These are phyloP conservation scores for Wickerhamiella kazuoi DNA, from an alignment of 805 yeast genomes.

Conservation along the genomic window DNA sequence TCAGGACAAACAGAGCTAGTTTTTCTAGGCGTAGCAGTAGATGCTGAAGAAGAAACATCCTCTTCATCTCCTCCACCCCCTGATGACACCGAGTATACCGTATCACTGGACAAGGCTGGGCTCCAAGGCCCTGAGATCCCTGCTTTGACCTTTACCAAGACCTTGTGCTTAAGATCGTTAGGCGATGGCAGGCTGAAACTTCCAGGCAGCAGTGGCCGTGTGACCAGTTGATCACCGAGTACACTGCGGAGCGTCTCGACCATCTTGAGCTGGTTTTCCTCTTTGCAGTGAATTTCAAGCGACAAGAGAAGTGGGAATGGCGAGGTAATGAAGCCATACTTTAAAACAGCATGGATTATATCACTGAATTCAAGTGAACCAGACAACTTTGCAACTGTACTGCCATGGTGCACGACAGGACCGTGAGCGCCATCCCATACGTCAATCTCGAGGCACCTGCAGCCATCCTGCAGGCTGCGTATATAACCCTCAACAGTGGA, in stretches of 20 bases:
- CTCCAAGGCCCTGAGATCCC: conserved; percentile 8
- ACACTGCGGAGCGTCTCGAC: conserved; percentile 34
- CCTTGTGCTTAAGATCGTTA: conserved; percentile 43
- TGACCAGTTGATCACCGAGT: conserved; percentile 41
- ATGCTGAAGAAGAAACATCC: background rate
- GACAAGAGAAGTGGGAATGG: conserved; percentile 77
- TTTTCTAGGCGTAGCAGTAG: background rate
- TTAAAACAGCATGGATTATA: conserved; percentile 56
- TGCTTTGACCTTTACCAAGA: conserved; percentile 59
- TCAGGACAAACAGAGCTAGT: conserved; percentile 12
- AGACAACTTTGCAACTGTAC: conserved; percentile 41
- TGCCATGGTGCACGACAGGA: conserved; percentile 84
- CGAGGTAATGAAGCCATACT: conserved; percentile 76
- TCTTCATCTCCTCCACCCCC: background rate
- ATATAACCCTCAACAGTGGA: conserved; percentile 84
- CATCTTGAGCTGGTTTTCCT: conserved; percentile 46
- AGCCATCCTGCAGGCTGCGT: conserved; percentile 74
- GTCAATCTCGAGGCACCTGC: conserved; percentile 88
- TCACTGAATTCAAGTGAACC: conserved; percentile 48
- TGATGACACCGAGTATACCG: background rate
- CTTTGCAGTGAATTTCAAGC: conserved; percentile 64
- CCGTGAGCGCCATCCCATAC: conserved; percentile 76
- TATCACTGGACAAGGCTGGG: background rate
- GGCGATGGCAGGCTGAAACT: conserved; percentile 49
- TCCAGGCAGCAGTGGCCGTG: conserved; percentile 22